Evolutionary conservation across 2,329 filamentous ascomycete species (phyloP).

Genomic region (Dryadomyces quercivorus): DNA sequence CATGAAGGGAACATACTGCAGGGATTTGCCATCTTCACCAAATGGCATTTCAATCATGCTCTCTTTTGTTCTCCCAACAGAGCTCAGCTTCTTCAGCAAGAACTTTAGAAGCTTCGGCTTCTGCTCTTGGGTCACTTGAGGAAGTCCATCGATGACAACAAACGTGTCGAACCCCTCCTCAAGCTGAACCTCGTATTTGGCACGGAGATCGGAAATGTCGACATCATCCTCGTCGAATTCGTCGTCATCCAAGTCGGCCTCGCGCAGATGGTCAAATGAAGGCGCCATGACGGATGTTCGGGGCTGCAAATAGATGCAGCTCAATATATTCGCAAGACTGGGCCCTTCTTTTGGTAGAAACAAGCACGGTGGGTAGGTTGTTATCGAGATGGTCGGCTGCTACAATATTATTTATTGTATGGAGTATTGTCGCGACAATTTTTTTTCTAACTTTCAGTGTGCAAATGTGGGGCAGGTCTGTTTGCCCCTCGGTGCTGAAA

Average conservation of each 20-base stretch:
- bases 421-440: neutral
- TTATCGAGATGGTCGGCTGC: neutral
- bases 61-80: slow-evolving; percentile 72
- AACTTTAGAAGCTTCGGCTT: slow-evolving; percentile 95
- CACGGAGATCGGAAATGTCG: slow-evolving; percentile 86
- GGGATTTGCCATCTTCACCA: slow-evolving; percentile 71
- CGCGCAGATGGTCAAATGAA: slow-evolving; percentile 83
- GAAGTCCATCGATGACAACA: slow-evolving; percentile 89
- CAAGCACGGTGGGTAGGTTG: neutral
- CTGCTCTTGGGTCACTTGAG: slow-evolving; percentile 77
- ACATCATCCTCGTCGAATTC: slow-evolving; percentile 87
- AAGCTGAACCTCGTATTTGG: slow-evolving; percentile 90
- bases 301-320: neutral
- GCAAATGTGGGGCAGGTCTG: slow-evolving; percentile 7
- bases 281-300: slow-evolving; percentile 62
- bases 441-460: slow-evolving; percentile 6
- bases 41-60: slow-evolving; percentile 91
- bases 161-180: slow-evolving; percentile 96
- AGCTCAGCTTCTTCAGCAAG: slow-evolving; percentile 81
- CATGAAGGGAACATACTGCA: slow-evolving; percentile 47
- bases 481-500: neutral
- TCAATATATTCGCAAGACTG: neutral
- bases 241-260: slow-evolving; percentile 77
- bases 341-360: neutral
- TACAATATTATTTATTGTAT: neutral